phyloP scores from a whole-genome alignment of 768 basidiomycete genomes.

The Exidia glandulosa region DNA sequence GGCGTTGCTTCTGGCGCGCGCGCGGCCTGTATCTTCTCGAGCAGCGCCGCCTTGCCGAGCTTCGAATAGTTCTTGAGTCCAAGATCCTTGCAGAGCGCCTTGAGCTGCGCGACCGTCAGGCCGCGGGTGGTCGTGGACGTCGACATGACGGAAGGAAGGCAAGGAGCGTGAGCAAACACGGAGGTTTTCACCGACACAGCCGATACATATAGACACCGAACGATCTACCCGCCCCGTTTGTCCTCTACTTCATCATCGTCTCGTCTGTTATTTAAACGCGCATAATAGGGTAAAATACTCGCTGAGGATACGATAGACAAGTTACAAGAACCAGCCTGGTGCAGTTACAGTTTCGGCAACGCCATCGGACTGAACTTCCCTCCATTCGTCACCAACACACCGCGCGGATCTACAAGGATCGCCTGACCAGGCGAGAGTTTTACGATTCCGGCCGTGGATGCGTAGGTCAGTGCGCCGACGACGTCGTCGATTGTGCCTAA shows the following conservation, averaged over 20 bases:
- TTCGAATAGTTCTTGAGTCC: slow-evolving; percentile 57
- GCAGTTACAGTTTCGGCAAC: not conserved
- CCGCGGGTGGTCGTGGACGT: too few species aligned
- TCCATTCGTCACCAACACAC: not conserved
- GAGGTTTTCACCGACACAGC: too few species aligned
- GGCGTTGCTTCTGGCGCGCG: too few species aligned
- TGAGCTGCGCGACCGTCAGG: slow-evolving; percentile 40
- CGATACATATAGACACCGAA: too few species aligned
- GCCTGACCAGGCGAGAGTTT: not conserved
- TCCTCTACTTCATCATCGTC: too few species aligned
- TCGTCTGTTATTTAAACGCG: too few species aligned
- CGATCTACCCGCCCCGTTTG: too few species aligned
- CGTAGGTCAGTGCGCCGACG: not conserved
- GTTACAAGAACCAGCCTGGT: too few species aligned
- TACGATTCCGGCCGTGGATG: not conserved
- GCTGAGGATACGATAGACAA: too few species aligned
- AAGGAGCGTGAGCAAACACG: too few species aligned
- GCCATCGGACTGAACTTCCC: not conserved
- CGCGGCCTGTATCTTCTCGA: slow-evolving; percentile 31
- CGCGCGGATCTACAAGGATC: not conserved
- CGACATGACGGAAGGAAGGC: too few species aligned
- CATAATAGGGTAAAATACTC: too few species aligned
- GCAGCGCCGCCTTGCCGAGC: slow-evolving; percentile 44
- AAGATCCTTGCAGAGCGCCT: slow-evolving; percentile 54
- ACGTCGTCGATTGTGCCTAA: not conserved